These are phyloP conservation scores for Penicillium steckii DNA, from an alignment of 495 filamentous ascomycete species.

Conservation along the genomic window DNA sequence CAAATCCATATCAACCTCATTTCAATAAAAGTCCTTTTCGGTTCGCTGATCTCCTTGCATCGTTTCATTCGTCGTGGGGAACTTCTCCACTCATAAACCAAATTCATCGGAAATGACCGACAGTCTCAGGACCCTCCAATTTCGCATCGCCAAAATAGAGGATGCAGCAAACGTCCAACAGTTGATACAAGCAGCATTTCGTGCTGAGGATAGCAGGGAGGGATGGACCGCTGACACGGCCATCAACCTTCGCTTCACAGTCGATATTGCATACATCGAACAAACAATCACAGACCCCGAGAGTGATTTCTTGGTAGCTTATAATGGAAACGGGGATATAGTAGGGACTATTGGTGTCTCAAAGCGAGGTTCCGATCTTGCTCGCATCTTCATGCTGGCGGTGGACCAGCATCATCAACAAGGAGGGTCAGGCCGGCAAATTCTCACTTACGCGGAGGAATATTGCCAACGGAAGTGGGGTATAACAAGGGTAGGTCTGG, in stretches of 20 bases:
- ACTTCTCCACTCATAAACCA: not conserved
- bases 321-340: slow-evolving; percentile 12
- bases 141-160: slow-evolving; percentile 28
- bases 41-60: too few relatives aligned
- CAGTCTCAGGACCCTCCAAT: slow-evolving; percentile 13
- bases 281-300: slow-evolving; percentile 41
- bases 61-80: too few relatives aligned
- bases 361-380: slow-evolving; percentile 16
- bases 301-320: slow-evolving; percentile 34
- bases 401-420: slow-evolving; percentile 35
- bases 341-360: slow-evolving; percentile 37
- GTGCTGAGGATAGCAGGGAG: slow-evolving; percentile 32
- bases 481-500: slow-evolving; percentile 28
- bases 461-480: slow-evolving; percentile 34
- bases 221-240: slow-evolving; percentile 41
- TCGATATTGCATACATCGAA: slow-evolving; percentile 25
- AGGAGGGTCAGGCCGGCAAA: slow-evolving; percentile 37
- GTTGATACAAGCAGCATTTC: slow-evolving; percentile 43
- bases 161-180: slow-evolving; percentile 27
- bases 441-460: slow-evolving; percentile 39
- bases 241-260: slow-evolving; percentile 29
- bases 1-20: too few relatives aligned
- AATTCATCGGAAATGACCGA: slow-evolving; percentile 3
- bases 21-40: too few relatives aligned
- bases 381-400: slow-evolving; percentile 43